Conservation (phyloP, 2,329 filamentous ascomycete genomes). For the Fusarium tuaranense region DNA sequence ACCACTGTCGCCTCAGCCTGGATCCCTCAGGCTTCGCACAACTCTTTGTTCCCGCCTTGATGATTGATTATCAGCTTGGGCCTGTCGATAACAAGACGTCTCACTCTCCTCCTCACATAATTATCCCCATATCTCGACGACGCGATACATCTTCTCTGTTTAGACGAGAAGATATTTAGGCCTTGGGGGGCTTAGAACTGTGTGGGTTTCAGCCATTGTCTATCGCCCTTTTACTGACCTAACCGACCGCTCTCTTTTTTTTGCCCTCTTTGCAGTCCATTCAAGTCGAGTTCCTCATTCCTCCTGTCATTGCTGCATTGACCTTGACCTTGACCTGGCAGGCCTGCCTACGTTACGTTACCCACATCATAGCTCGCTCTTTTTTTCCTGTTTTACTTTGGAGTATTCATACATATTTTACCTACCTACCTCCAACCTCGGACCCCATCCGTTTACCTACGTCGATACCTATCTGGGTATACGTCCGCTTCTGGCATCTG, state of each 20-base stretch:
- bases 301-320: conserved; percentile 32
- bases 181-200: conserved; percentile 27
- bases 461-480: conserved; percentile 8
- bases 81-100: conserved; percentile 34
- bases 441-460: not conserved
- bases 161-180: conserved; percentile 28
- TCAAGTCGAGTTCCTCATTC: conserved; percentile 15
- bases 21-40: conserved; percentile 26
- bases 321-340: conserved; percentile 4
- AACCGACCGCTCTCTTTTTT: conserved; percentile 39
- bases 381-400: conserved; percentile 19
- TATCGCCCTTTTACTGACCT: conserved; percentile 39
- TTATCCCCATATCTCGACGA: conserved; percentile 14
- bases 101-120: conserved; percentile 31
- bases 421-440: not conserved
- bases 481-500: conserved; percentile 10
- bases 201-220: conserved; percentile 37
- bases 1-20: conserved; percentile 30
- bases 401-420: conserved; percentile 25
- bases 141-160: conserved; percentile 21
- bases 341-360: conserved; percentile 2
- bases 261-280: conserved; percentile 25
- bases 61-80: conserved; percentile 30
- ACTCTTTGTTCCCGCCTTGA: conserved; percentile 31
- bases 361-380: conserved; percentile 8